A percentile compares a stretch with the other conserved stretches of the same genome.
These are phyloP conservation scores for Claviceps monticola DNA, from an alignment of 2,329 filamentous ascomycete species.

Conservation along the genomic window DNA sequence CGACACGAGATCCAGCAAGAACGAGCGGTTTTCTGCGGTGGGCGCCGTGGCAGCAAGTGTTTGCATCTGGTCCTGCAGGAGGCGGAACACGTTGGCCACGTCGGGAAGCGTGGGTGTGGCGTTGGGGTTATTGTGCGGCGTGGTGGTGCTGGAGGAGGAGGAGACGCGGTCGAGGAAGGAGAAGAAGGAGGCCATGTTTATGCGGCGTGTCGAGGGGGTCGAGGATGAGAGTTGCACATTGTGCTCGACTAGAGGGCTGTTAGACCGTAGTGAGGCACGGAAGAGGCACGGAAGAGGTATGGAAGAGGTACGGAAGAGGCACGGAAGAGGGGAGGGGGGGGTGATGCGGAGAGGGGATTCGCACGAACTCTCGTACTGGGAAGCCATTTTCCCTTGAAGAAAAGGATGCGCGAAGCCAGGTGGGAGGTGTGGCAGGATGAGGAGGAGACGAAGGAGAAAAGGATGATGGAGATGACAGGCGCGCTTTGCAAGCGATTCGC, in stretches of 20 bases:
- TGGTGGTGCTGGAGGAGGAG: slow-evolving; percentile 20
- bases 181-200: slow-evolving; percentile 51
- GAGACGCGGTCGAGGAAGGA: slow-evolving; percentile 41
- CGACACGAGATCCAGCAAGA: slow-evolving; percentile 36
- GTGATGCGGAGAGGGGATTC: neutral
- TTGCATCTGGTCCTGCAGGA: slow-evolving; percentile 45
- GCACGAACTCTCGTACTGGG: slow-evolving; percentile 37
- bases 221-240: slow-evolving; percentile 36
- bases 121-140: slow-evolving; percentile 38
- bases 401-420: too few species aligned
- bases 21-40: slow-evolving; percentile 30
- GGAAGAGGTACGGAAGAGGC: too few species aligned
- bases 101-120: slow-evolving; percentile 47
- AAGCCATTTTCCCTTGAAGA: slow-evolving; percentile 28
- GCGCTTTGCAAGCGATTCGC: too few species aligned
- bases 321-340: neutral
- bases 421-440: too few species aligned
- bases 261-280: neutral
- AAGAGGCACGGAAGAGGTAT: too few species aligned
- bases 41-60: slow-evolving; percentile 36
- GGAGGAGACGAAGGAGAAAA: too few species aligned
- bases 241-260: slow-evolving; percentile 41
- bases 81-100: slow-evolving; percentile 40
- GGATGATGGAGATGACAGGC: too few species aligned
- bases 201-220: slow-evolving; percentile 32